A percentile compares a stretch with the other conserved stretches of the same genome.
Conservation (phyloP, 2,329 filamentous ascomycete genomes). For the Cryphonectria carpinicola region DNA sequence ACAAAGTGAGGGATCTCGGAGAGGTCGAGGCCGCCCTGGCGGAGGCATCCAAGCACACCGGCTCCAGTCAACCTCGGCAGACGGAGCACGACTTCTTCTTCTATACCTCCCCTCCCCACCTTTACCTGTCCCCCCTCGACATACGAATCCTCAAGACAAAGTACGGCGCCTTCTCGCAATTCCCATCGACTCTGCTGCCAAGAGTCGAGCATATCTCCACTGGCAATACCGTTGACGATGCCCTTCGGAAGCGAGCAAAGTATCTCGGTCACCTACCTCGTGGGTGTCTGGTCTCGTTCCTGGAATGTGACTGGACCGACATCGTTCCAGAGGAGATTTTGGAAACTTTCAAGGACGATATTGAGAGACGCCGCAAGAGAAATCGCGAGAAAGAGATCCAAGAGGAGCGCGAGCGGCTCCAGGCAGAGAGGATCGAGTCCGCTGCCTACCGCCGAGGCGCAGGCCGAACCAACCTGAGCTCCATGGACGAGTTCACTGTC, state of each 20-base stretch:
- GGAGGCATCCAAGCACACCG: conserved; percentile 31
- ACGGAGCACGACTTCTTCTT: conserved; percentile 72
- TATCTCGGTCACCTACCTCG: conserved; percentile 86
- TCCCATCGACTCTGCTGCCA: conserved; percentile 84
- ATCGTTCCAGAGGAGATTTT: conserved; percentile 77
- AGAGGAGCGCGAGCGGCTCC: conserved; percentile 82
- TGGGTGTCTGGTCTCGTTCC: conserved; percentile 87
- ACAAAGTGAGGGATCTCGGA: conserved; percentile 63
- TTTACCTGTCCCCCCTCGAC: conserved; percentile 87
- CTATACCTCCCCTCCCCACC: conserved; percentile 84
- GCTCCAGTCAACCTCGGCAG: conserved; percentile 31
- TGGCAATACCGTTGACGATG: conserved; percentile 85
- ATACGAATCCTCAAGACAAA: conserved; percentile 90
- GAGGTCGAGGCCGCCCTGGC: conserved; percentile 35
- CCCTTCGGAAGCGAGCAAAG: conserved; percentile 79
- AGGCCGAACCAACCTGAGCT: conserved; percentile 40
- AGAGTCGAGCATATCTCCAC: conserved; percentile 88
- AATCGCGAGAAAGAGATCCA: conserved; percentile 82
- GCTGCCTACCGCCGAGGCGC: conserved; percentile 64
- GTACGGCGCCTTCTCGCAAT: conserved; percentile 79
- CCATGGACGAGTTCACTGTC: conserved; percentile 43
- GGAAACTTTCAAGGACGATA: conserved; percentile 75
- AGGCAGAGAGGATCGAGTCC: conserved; percentile 80
- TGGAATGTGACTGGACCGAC: conserved; percentile 95
- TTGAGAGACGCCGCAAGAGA: conserved; percentile 73